Base-by-base conservation (phyloP, 306 rosid genomes). In the Cucumis cinereus region DNA sequence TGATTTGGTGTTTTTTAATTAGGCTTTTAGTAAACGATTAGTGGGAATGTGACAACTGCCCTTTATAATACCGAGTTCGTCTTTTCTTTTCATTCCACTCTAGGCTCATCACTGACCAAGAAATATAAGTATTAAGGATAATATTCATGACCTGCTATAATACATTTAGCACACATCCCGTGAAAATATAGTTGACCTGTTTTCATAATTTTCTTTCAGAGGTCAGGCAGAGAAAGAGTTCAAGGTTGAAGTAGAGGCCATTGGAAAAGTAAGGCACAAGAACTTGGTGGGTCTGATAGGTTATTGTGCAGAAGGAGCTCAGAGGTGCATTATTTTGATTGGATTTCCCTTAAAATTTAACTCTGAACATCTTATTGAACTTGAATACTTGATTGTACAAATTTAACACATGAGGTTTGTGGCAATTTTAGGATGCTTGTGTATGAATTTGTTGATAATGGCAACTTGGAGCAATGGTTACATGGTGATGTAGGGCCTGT, bases 391-490 rank as follows among this genome's bases (percentile, higher is more conserved):
- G 20, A n/a, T 55, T 22, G 10, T 38, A 30, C 22, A 6, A 74
- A 57, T 16, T 38, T 33, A 38, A 35, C 36, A 50, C 22, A 5
- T 26, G 43, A 28, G 45, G 16, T 72, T 74, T 79, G 50, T 63
- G 79, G 52, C 43, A 59, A 76, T 49, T 64, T 50, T 63, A 94
- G 99, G 92, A 92, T 94, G 94, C 96, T 94, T 57, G 96, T 94
- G 69, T 94, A 90, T 73, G 99, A 94, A 81, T 94, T 89, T 74
- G 87, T 94, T 80, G 87, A 94, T 78, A 94, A 94, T 43, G 97
- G 99, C 56, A 94, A 92, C 82, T 85, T 94, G 91, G 99, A 94
- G 86, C 99, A 94, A 74, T 94, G 99, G 99, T 85, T 94, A 82
- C 99, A 94, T 67, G 99, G 99, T 81, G 92, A 94, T 67, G 96